These are phyloP conservation scores for Podospora pseudoanserina DNA, from an alignment of 495 filamentous ascomycete species.

Conservation along the genomic window DNA sequence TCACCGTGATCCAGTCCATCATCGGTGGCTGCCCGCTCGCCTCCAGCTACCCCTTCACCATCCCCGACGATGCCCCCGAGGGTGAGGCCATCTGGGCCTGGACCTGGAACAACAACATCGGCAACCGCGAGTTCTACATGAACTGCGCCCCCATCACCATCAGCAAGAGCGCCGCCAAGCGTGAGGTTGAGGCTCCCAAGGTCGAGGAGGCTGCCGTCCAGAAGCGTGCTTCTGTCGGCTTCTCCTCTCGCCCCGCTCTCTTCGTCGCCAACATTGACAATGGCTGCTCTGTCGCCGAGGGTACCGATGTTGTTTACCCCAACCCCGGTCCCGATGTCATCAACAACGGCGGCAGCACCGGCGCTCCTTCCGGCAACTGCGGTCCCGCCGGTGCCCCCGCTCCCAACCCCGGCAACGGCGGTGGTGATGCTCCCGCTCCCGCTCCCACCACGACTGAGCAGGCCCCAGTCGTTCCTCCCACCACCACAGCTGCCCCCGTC, in stretches of 20 bases:
- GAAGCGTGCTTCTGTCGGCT: slow-evolving; percentile 34
- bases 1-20: slow-evolving; percentile 63
- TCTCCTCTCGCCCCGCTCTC: slow-evolving; percentile 52
- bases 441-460: slow-evolving; percentile 16
- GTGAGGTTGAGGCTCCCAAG: slow-evolving; percentile 18
- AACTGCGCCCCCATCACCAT: slow-evolving; percentile 61
- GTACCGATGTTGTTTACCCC: slow-evolving; percentile 61
- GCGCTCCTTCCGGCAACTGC: slow-evolving; percentile 26
- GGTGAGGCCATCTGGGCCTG: slow-evolving; percentile 63
- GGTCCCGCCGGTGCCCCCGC: slow-evolving; percentile 20
- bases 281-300: slow-evolving; percentile 52
- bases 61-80: slow-evolving; percentile 58
- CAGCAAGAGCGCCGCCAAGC: slow-evolving; percentile 37
- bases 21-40: slow-evolving; percentile 58
- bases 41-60: slow-evolving; percentile 55
- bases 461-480: slow-evolving; percentile 11
- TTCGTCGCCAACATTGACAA: slow-evolving; percentile 58
- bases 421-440: slow-evolving; percentile 6
- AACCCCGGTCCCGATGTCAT: slow-evolving; percentile 65
- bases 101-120: slow-evolving; percentile 62
- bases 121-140: slow-evolving; percentile 69
- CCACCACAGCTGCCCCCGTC: slow-evolving; percentile 11
- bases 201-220: slow-evolving; percentile 7
- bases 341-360: slow-evolving; percentile 26
- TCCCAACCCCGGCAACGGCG: slow-evolving; percentile 4